These are phyloP conservation scores for Amoebophrya sp. DNA, from an alignment of 169 alveolate species.

Conservation along the genomic window DNA sequence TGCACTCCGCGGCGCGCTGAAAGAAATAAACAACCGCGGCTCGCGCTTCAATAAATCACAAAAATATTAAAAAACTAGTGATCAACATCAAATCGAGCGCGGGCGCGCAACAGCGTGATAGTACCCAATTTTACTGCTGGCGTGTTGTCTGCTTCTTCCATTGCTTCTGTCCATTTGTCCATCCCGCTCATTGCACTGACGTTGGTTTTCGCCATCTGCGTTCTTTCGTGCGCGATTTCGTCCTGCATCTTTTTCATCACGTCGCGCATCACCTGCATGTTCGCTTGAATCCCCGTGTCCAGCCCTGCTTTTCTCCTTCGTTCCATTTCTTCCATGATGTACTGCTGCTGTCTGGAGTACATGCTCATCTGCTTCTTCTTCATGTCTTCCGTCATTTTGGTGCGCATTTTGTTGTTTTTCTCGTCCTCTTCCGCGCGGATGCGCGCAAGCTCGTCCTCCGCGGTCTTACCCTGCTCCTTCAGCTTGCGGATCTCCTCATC, in stretches of 20 bases:
- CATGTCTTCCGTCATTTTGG: background rate
- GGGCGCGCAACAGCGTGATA: too few relatives aligned
- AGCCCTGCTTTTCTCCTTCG: constrained; percentile 11
- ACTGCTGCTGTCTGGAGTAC: background rate
- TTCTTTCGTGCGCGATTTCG: constrained; percentile 19
- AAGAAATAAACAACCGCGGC: too few relatives aligned
- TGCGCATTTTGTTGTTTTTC: background rate
- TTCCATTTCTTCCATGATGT: constrained; percentile 16
- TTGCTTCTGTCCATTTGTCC: background rate
- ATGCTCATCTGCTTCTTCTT: background rate
- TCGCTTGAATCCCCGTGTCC: constrained; percentile 24
- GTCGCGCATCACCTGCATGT: constrained; percentile 17
- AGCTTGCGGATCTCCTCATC: background rate
- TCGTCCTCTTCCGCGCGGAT: background rate
- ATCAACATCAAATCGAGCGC: too few relatives aligned
- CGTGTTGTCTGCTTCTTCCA: constrained; percentile 18
- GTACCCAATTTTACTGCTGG: constrained; percentile 30
- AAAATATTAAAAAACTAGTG: too few relatives aligned
- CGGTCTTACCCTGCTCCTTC: background rate
- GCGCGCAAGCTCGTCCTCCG: constrained; percentile 22
- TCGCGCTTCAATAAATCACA: too few relatives aligned
- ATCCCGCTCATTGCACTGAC: background rate
- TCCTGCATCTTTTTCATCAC: constrained; percentile 23
- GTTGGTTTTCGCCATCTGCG: background rate
- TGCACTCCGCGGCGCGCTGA: too few relatives aligned